A percentile compares a stretch with the other conserved stretches of the same genome.
Conservation (phyloP, 208 protist species). For the Acanthamoeba divionensis region DNA sequence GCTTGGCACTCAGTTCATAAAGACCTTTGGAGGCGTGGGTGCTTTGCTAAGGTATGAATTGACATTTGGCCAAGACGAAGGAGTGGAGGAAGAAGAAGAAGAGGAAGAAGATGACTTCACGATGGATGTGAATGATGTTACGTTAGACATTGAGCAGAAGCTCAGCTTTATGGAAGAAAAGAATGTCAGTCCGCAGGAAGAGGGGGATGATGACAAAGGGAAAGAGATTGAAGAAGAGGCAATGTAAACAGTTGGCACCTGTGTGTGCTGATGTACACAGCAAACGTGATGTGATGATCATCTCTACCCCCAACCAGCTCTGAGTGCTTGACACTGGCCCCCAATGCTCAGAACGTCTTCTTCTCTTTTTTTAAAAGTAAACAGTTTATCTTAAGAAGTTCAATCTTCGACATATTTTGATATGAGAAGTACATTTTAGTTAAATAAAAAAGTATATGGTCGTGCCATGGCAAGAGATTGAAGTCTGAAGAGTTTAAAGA, state of each 20-base stretch:
- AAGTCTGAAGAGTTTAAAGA: too few species aligned
- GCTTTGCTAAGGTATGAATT: not conserved
- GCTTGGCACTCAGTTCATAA: constrained; percentile 20
- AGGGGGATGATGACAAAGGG: not conserved
- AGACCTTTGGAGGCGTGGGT: constrained; percentile 9
- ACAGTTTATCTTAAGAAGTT: too few species aligned
- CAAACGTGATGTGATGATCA: not conserved
- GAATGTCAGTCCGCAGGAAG: not conserved
- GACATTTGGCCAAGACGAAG: not conserved
- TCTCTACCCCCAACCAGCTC: too few species aligned
- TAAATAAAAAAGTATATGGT: too few species aligned
- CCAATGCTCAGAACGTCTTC: too few species aligned
- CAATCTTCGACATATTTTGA: too few species aligned
- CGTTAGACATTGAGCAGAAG: not conserved
- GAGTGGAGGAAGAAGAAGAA: not conserved
- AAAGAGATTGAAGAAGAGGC: not conserved
- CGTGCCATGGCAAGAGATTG: too few species aligned
- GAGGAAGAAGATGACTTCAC: not conserved
- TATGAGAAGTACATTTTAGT: too few species aligned
- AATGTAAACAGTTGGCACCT: too few species aligned
- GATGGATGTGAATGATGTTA: not conserved
- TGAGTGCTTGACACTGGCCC: too few species aligned
- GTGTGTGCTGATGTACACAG: not conserved
- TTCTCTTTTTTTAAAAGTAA: too few species aligned
- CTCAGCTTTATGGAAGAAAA: not conserved